These are phyloP conservation scores for Solanum dulcamara DNA, from an alignment of 257 asterid genomes.

Conservation along the genomic window DNA sequence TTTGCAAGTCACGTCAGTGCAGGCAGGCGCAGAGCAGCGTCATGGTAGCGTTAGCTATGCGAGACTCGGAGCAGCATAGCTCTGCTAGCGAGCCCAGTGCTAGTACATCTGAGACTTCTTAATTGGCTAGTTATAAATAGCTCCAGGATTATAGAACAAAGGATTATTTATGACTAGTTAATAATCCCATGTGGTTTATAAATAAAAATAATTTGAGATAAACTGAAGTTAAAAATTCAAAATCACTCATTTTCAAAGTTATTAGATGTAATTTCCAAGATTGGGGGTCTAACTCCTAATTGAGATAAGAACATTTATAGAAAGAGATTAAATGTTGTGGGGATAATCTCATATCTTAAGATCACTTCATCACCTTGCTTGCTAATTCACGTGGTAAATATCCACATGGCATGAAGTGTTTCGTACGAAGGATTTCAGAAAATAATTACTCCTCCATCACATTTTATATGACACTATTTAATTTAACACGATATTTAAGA, in stretches of 20 bases:
- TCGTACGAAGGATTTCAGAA: background rate
- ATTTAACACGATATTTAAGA: too few relatives aligned
- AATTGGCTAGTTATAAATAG: too few relatives aligned
- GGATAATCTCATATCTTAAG: background rate
- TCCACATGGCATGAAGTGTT: background rate
- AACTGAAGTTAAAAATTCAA: background rate
- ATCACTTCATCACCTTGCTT: background rate
- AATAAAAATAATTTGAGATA: background rate
- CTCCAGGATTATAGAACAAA: too few relatives aligned
- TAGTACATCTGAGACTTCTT: too few relatives aligned
- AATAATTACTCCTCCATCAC: too few relatives aligned
- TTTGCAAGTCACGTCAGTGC: too few relatives aligned
- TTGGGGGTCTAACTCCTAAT: background rate
- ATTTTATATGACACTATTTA: too few relatives aligned
- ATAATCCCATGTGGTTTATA: background rate
- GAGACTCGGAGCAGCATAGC: too few relatives aligned
- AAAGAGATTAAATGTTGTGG: background rate
- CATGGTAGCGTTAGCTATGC: too few relatives aligned
- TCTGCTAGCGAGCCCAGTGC: too few relatives aligned
- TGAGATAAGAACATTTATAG: background rate
- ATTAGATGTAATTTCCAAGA: background rate
- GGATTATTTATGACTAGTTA: background rate
- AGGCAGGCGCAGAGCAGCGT: too few relatives aligned
- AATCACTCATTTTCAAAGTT: background rate
- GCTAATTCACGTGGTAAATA: background rate